These are phyloP conservation scores for Phytophthora lateralis DNA, from an alignment of 352 stramenopile genomes.

Conservation along the genomic window DNA sequence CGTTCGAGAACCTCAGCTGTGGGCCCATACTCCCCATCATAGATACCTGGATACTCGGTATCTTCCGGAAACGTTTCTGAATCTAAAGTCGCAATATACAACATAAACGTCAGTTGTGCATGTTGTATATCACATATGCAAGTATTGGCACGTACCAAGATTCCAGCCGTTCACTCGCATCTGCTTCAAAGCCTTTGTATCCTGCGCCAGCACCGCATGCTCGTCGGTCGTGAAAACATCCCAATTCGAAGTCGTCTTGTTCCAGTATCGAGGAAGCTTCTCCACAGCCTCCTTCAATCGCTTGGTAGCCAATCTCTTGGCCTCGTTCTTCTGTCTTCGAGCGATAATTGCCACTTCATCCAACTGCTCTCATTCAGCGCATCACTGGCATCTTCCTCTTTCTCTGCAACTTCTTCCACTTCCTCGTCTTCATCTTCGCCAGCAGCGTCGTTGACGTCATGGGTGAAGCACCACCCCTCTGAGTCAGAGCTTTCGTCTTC, in stretches of 20 bases:
- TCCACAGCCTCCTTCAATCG: background rate
- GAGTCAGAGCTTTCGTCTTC: constrained; percentile 10
- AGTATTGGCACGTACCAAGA: constrained; percentile 1
- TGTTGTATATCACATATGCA: constrained; percentile 14
- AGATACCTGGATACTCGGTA: background rate
- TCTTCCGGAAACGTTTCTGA: constrained; percentile 1
- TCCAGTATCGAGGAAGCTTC: constrained; percentile 10
- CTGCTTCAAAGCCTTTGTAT: background rate
- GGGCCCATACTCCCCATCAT: background rate
- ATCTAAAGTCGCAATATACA: constrained; percentile 1
- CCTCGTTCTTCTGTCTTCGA: background rate
- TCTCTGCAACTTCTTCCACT: background rate
- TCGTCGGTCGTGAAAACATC: background rate
- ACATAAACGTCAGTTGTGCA: constrained; percentile 1
- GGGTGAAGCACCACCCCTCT: constrained; percentile 1
- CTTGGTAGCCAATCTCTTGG: background rate
- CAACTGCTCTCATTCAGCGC: background rate
- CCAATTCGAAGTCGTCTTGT: background rate
- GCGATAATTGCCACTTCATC: background rate
- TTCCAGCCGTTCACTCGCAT: constrained; percentile 11
- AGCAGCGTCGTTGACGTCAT: background rate
- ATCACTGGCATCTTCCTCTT: background rate
- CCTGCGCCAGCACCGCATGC: constrained; percentile 6
- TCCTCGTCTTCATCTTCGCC: background rate
- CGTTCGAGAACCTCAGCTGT: background rate